Base-by-base conservation (phyloP, 1,284 basidiomycete genomes). In the Ganoderma meredithae region DNA sequence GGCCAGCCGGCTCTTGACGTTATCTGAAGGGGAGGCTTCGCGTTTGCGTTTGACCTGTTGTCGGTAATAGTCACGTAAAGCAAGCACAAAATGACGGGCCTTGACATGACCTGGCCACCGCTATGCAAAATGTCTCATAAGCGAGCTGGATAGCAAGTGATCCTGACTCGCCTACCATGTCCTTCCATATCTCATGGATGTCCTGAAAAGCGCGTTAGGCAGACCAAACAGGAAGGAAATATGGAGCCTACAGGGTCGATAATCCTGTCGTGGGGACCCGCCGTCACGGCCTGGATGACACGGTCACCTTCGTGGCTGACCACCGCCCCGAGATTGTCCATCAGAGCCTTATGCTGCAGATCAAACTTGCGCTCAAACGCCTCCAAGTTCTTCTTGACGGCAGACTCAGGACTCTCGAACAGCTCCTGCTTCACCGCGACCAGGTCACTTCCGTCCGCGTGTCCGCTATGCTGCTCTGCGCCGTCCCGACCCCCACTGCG, bases 51-150 rank as follows among this genome's bases (percentile, higher is more conserved):
- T 65, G 64, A 7, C 62, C 31, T 75, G 75, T 27, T 81, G 76
- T 0, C 72, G 66, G 67, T 76, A 82, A 67, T 79, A 74, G 47
- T 83, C 81, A 10, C 77, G 74, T 0, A 82, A 72, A 4, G 81
- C 78, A 17, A 80, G 73, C 1, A 81, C 78, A 64, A 83, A 82
- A 43, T 78, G 76, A 0, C 76, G 73, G 4, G 79, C 76, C 65
- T 82, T 78, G 19, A 81, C 80, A 52, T 76, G 79, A 8, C 78
- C 76, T 4, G 73, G 70, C 81, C 81, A 82, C 15, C 69, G 72
- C 81, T 82, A 44, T 19, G 39, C 27, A 39, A 7, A 49, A 12
- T 1, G 17, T 2, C 40, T 5, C 31, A 40, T 8, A 13, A 9
- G 43, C 61, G 17, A 61, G 36, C 52, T 39, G 17, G 47, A 15